Percentiles rank a stretch among this genome's conserved stretches.
These are phyloP conservation scores for Salvia hispanica DNA, from an alignment of 257 asterid species.

Conservation along the genomic window DNA sequence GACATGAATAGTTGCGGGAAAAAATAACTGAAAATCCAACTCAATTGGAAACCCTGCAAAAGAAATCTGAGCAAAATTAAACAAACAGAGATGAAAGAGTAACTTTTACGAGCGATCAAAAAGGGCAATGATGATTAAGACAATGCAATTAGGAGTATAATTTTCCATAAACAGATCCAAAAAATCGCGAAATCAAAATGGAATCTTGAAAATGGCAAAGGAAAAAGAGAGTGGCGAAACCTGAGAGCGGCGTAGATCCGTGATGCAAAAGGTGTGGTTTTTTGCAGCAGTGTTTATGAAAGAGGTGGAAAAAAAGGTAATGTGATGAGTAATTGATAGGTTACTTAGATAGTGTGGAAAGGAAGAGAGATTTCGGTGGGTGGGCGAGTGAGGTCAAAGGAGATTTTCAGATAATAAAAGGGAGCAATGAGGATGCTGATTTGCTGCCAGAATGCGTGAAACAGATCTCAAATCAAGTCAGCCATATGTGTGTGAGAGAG, in stretches of 20 bases:
- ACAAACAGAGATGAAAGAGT: slow-evolving; percentile 5
- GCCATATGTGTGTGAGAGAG: background rate
- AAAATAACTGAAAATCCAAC: background rate
- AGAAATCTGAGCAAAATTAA: slow-evolving; percentile 4
- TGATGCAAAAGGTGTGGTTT: background rate
- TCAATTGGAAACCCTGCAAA: slow-evolving; percentile 19
- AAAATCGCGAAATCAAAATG: slow-evolving; percentile 1
- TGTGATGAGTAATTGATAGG: slow-evolving; percentile 14
- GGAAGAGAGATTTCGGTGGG: slow-evolving; percentile 42
- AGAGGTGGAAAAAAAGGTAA: slow-evolving; percentile 36
- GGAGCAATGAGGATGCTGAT: slow-evolving; percentile 11
- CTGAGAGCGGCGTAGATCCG: slow-evolving; percentile 44
- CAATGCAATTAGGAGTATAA: background rate
- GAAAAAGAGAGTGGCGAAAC: slow-evolving; percentile 19
- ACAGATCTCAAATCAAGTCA: slow-evolving; percentile 45
- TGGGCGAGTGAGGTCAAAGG: slow-evolving; percentile 50
- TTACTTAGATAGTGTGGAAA: slow-evolving; percentile 35
- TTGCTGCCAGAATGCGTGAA: slow-evolving; percentile 22
- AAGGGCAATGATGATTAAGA: slow-evolving; percentile 10
- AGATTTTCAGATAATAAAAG: slow-evolving; percentile 38
- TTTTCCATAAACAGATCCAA: slow-evolving; percentile 20
- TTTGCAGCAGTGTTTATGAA: slow-evolving; percentile 27
- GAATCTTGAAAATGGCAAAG: slow-evolving; percentile 10
- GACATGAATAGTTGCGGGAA: background rate
- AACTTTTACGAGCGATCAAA: slow-evolving; percentile 17